Percentiles rank a stretch among this genome's conserved stretches.
Evolutionary conservation across 345 rosid species (phyloP).

Genomic region (Cardamine occulta): DNA sequence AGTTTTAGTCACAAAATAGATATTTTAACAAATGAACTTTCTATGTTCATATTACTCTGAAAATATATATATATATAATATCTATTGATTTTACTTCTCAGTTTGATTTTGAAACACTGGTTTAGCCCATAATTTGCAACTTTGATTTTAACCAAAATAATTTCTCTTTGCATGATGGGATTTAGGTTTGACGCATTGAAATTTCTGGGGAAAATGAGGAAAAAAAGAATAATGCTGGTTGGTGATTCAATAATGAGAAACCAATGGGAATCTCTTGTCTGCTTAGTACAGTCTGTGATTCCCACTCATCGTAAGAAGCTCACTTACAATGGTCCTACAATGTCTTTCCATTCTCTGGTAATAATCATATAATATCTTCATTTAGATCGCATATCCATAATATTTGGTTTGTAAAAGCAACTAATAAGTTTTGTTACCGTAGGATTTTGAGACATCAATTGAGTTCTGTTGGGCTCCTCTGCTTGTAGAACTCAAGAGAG

Average conservation of each 20-base stretch:
- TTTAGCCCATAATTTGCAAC: background rate
- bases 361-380: slow-evolving; percentile 11
- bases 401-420: background rate
- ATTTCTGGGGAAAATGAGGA: slow-evolving; percentile 81
- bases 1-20: background rate
- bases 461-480: slow-evolving; percentile 96
- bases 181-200: slow-evolving; percentile 84
- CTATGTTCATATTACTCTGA: too few species aligned
- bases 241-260: slow-evolving; percentile 98
- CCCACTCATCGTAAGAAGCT: slow-evolving; percentile 72
- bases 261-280: slow-evolving; percentile 97
- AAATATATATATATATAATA: too few species aligned
- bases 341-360: slow-evolving; percentile 91
- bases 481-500: slow-evolving; percentile 81
- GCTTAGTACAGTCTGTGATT: slow-evolving; percentile 85
- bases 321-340: slow-evolving; percentile 73
- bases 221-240: slow-evolving; percentile 82
- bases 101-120: background rate
- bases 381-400: slow-evolving; percentile 22
- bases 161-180: background rate
- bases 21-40: too few species aligned
- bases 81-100: background rate
- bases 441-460: slow-evolving; percentile 82
- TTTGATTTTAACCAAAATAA: background rate
- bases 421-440: slow-evolving; percentile 12